Evolutionary conservation across 805 yeast species (phyloP), one percentile per base, ranked within the genome.

Genomic region (Kodamaea nitidulidarum): DNA sequence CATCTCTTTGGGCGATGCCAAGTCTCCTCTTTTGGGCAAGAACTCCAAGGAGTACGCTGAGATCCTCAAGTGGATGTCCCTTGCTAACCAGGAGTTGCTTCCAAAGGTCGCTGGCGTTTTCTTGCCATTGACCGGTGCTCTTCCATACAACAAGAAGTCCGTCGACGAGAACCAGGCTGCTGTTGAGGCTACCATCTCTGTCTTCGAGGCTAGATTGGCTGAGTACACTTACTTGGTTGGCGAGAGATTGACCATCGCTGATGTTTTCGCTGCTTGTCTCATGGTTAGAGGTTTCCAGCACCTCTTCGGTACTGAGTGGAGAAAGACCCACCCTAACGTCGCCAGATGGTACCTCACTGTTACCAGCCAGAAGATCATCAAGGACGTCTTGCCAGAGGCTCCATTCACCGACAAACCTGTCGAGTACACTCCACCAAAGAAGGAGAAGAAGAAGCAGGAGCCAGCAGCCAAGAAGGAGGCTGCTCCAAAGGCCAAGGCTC

Each of bases 61-160:
- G 53, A 70, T 88, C 54, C 61, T 88, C 51, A 80, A 71, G 67
- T 88, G 95, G 95, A 54, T 81, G 61, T 85, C 95, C 2, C 67
- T 85, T 51, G 71, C 80, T 61, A 86, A 83, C 73, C 54, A 76
- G 51, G 96, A 90, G 53, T 51, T 84, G 42, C 58, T 82, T 49
- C 54, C 67, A 34, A 53, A 63, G 42, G 51, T 37, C 25, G 36
- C 75, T 42, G 53, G 48, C 27, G 76, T 77, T 48, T 77, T 86
- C 65, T 58, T 60, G 43, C 84, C 88, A 51, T 57, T 84, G 40
- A 55, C 63, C 35, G 96, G 96, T 54, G 63, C 57, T 38, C 60
- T 48, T 39, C 90, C 95, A 48, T 87, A 78, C 81, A 81, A 84
- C 83, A 84, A 84, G 78, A 82, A 80, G 67, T 43, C 55, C 46